Base-by-base conservation (phyloP, 495 filamentous ascomycete species). In the Aspergillus haitiensis region DNA sequence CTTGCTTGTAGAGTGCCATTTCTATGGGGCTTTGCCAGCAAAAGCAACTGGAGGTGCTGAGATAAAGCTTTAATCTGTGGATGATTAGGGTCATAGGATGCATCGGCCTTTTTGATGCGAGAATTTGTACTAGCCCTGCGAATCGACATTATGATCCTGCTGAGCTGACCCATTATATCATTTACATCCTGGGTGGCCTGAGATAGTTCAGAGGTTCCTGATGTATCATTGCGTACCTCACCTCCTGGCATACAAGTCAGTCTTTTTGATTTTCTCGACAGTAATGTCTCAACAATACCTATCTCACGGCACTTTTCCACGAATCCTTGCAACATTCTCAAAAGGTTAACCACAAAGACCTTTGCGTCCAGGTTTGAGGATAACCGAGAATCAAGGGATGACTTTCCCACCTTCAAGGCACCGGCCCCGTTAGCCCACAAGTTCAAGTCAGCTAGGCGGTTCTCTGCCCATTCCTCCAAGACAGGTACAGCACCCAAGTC, bases 381-480 rank as follows among this genome's bases (percentile, higher is more conserved):
- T 2, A 61, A 42, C 18, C 58, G 58, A 42, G 13, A 1, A 45
- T 59, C 56, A 32, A 66, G 60, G 0, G 64, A 66, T 3, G 60
- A 46, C 10, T 49, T 42, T 13, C 40, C 45, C n/a, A 12, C 9
- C 8, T 35, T 34, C 0, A 50, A 58, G 10, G 64, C 66, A 39
- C 66, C 66, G 36, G 62, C 58, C 12, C 64, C 48, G 6, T 16
- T 10, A 39, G 46, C 64, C 64, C 64, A 68, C 7, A 68, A 53
- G 15, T 68, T 68, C n/a, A 68, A 64, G 46, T 68, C 66, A 6
- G 64, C 64, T 15, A 68, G 34, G 0, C 66, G 46, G 33, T 63
- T 68, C 40, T 68, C 66, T 32, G 58, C 58, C 58, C 58, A 61
- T 50, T 61, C 58, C 1, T 55, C 27, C 11, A 8, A 10, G 12